Evolutionary conservation across 257 asterid genomes (phyloP), one percentile per base, ranked within the genome.

Genomic region (Forsythia viridissima): DNA sequence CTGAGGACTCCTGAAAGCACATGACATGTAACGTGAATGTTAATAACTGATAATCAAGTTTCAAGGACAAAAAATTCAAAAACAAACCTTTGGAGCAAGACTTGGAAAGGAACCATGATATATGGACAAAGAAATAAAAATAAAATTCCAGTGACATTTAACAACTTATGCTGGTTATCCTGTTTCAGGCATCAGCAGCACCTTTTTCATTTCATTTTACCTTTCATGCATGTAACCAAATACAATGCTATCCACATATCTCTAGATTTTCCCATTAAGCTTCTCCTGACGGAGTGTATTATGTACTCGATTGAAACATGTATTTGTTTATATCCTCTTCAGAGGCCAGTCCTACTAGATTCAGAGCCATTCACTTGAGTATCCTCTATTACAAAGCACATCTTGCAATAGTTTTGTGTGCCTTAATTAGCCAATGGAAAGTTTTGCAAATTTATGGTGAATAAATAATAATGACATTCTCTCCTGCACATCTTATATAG

Each of bases 1-100:
- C 71, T 9, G 88, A 79, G 48, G 86, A 85, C 76, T 89, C 97
- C 95, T 91, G 92, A 67, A 78, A 84, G 71, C 34, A 79, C 38
- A 65, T 59, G 38, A 41, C 74, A 74, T 24, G 67, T 11, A 37
- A 67, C 34, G 40, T 59, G 4, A 63, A 1, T 63, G 65, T 52
- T 37, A 76, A 44, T 59, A 41, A 59, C 46, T 41, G 66, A 38
- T 74, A 65, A 24, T 41, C 70, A 21, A 63, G 9, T 38, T 63
- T 63, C 68, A 59, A 59, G 34, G 2, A 59, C 59, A 21, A 36
- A 3, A 30, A 65, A 18, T 61, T 48, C 15, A 51, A 46, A 57
- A 57, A 57, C 0, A 61, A 51, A 11, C 65, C 61, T 18, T 68
- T 16, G 59, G 39, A 61, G 42, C 43, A 69, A 70, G n/a, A 59